Evolutionary conservation across 345 rosid species (phyloP), one percentile per base, ranked within the genome.

Genomic region (Populus nigra): DNA sequence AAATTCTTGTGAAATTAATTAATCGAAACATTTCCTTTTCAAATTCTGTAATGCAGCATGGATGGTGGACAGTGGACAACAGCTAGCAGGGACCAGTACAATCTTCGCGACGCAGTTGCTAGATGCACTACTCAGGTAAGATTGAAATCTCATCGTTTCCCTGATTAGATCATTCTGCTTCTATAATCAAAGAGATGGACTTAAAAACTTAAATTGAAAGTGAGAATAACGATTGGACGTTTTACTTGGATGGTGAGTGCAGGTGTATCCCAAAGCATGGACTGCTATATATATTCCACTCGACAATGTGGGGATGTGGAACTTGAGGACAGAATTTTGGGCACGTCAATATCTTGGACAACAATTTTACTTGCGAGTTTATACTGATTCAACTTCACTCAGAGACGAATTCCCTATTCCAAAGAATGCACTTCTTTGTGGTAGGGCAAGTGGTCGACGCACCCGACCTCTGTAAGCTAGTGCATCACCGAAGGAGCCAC

Each of bases 301-400:
- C 17, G 98, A 93, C 82, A 96, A 93, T 68, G 96, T 90, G 31
- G 99, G 99, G 22, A 92, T 93, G 97, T 96, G 99, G 99, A 93
- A 96, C 85, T 38, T 96, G 79, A 90, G 99, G 69, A 79, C 89
- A 5, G 93, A 96, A 81, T 88, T 80, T 15, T 96, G 98, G 99
- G 95, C 97, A 0, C 83, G 99, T 38, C 99, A 93, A 62, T 96
- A 96, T 80, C 88, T 96, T 0, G 99, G 98, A 8, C 98, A 93
- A 72, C 99, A 93, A 27, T 88, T 96, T 50, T 93, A 96, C 65
- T 45, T 96, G 74, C 73, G 97, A 73, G 99, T 96, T 13, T 85
- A 80, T 33, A 76, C 98, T 2, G 74, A 90, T 1, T 84, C 81
- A 41, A 71, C 76, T 18, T 93, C 98, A 17, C 63, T 86, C 11